Evolutionary conservation across 768 basidiomycete genomes (phyloP), one percentile per base, ranked within the genome.

Genomic region (Chalciporus piperatus): DNA sequence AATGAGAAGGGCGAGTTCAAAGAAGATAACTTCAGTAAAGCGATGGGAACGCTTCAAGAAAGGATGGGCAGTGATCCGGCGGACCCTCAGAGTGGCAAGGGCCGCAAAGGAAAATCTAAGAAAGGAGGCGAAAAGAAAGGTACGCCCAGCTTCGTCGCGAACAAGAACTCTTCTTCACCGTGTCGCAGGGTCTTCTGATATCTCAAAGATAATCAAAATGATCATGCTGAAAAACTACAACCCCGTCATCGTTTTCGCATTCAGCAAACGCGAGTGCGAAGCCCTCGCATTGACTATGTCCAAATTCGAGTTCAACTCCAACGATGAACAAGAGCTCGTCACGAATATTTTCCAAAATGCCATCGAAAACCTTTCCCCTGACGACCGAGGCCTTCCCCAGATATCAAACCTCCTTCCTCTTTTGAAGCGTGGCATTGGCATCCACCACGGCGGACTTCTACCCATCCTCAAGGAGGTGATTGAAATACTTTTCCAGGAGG

Each of bases 401-500:
- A 98, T 99, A 60, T 74, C 87, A 42, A 91, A 95, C 55, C 82
- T 98, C 47, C 79, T 98, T 9, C 97, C 97, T 2, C 79, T 99
- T 19, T 81, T 99, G 23, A 90, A 89, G 56, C 87, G 97, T 56
- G 97, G 97, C 28, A 92, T 96, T 58, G 97, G 97, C 47, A 94
- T 99, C 60, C 97, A 99, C 77, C 97, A 99, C 63, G 95, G 96
- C 37, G 97, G 97, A 39, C 82, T 99, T 35, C 80, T 99, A 16
- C 97, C 97, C 0, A 97, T 98, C 56, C 78, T 99, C 39, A 99
- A 99, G 67, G 97, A 99, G 67, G 94, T 98, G 43, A 98, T 99
- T 69, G 97, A 99, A 69, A 97, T 99, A 51, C 80, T 99, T 39
- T 99, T 99, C 75, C 95, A 98, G 67, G 95, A 98, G 64, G 95